Percentiles rank a stretch among this genome's conserved stretches.
phyloP scores from a whole-genome alignment of 306 rosid species.

The Citrullus amarus region DNA sequence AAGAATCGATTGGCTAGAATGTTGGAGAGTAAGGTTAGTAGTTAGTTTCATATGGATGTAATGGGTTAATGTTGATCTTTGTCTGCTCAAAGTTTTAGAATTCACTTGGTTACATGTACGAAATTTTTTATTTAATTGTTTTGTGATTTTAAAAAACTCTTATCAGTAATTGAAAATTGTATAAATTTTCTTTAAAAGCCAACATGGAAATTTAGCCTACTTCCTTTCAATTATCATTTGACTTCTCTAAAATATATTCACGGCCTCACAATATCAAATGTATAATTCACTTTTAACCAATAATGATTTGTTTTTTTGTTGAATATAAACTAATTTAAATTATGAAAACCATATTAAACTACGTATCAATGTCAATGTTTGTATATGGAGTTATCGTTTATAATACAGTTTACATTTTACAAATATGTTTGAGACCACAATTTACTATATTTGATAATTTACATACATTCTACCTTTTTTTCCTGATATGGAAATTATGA shows the following conservation, averaged over 20 bases:
- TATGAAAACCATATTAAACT: no score
- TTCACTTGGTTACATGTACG: not conserved
- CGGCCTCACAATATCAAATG: not conserved
- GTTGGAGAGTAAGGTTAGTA: slow-evolving; percentile 53
- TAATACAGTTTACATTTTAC: no score
- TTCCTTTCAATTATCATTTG: no score
- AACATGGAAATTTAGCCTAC: no score
- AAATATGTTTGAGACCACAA: no score
- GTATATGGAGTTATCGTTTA: no score
- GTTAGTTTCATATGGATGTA: not conserved
- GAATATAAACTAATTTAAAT: not conserved
- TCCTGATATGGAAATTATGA: no score
- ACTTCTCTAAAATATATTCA: not conserved
- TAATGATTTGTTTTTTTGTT: no score
- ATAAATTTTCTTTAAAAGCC: no score
- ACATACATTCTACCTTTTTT: no score
- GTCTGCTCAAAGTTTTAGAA: not conserved
- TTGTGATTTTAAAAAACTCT: not conserved
- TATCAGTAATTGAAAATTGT: not conserved
- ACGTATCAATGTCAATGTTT: no score
- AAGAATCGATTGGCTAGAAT: slow-evolving; percentile 66
- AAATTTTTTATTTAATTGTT: not conserved
- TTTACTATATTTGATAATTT: no score
- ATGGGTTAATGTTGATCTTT: not conserved
- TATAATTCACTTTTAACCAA: not conserved